phyloP scores from a whole-genome alignment of 352 stramenopile species.

The Globisporangium spinosum region DNA sequence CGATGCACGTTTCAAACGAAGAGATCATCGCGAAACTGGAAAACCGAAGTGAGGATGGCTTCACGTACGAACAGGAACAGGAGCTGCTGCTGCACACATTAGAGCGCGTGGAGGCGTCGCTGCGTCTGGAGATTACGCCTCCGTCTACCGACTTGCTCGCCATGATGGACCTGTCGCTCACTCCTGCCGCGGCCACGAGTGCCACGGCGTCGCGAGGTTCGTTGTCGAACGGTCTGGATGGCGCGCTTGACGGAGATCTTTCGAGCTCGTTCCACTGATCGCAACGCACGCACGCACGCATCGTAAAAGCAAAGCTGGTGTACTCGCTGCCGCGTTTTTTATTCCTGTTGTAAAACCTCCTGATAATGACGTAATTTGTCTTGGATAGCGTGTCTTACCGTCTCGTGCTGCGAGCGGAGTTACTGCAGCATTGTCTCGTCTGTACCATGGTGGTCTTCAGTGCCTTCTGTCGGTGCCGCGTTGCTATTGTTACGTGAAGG shows the following conservation, averaged over 20 bases:
- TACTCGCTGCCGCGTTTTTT: constrained; percentile 6
- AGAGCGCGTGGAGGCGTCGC: constrained; percentile 38
- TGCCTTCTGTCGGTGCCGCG: neutral
- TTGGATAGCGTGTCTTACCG: constrained; percentile 32
- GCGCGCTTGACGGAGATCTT: constrained; percentile 17
- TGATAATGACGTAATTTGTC: constrained; percentile 39
- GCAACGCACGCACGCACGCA: neutral
- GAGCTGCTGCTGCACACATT: constrained; percentile 46
- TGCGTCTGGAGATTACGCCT: constrained; percentile 47
- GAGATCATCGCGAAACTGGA: constrained; percentile 50
- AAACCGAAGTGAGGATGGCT: constrained; percentile 29
- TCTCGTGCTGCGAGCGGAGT: constrained; percentile 32
- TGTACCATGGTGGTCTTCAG: constrained; percentile 1
- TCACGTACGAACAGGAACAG: constrained; percentile 59
- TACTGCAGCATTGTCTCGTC: constrained; percentile 8
- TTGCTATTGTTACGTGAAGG: neutral
- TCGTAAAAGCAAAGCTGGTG: neutral
- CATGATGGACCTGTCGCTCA: constrained; percentile 52
- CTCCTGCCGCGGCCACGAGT: constrained; percentile 7
- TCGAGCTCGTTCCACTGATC: constrained; percentile 18
- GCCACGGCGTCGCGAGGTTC: constrained; percentile 29
- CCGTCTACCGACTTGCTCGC: constrained; percentile 59
- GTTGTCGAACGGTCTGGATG: constrained; percentile 32
- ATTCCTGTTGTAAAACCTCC: constrained; percentile 21
- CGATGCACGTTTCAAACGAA: constrained; percentile 28